A percentile compares a stretch with the other conserved stretches of the same genome.
phyloP scores from a whole-genome alignment of 2,329 filamentous ascomycete genomes.

The Xylariales sp. region DNA sequence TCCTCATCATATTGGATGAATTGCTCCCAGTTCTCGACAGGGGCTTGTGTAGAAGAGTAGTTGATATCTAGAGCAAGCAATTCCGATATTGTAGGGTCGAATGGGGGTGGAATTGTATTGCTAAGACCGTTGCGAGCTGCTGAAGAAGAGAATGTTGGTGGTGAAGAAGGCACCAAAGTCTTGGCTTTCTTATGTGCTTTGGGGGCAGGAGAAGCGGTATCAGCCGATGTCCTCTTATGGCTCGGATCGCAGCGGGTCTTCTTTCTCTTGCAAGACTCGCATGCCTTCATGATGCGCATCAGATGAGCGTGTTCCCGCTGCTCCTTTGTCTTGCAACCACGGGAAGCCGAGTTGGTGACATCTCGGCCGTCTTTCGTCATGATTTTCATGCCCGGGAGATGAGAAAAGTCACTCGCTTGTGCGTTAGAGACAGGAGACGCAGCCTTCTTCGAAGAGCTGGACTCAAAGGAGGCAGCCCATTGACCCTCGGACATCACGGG shows the following conservation, averaged over 20 bases:
- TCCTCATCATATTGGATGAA: slow-evolving; percentile 41
- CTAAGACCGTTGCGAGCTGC: slow-evolving; percentile 12
- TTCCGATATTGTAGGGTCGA: slow-evolving; percentile 11
- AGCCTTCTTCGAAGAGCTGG: slow-evolving; percentile 22
- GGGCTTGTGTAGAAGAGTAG: slow-evolving; percentile 14
- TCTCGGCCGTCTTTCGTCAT: slow-evolving; percentile 60
- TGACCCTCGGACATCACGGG: slow-evolving; percentile 43
- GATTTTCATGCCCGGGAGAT: slow-evolving; percentile 61
- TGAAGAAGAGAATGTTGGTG: too few relatives aligned
- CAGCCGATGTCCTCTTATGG: slow-evolving; percentile 43
- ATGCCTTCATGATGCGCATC: slow-evolving; percentile 66
- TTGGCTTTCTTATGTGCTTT: slow-evolving; percentile 39
- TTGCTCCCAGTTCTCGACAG: slow-evolving; percentile 37
- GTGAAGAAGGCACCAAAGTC: slow-evolving; percentile 21
- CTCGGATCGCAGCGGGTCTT: slow-evolving; percentile 60
- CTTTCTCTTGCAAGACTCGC: slow-evolving; percentile 57
- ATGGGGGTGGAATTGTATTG: slow-evolving; percentile 10
- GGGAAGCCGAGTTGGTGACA: slow-evolving; percentile 57
- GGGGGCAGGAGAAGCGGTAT: slow-evolving; percentile 22
- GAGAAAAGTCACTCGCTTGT: slow-evolving; percentile 39
- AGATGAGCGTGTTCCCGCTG: slow-evolving; percentile 63
- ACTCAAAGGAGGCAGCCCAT: slow-evolving; percentile 30
- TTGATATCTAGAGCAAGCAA: slow-evolving; percentile 14
- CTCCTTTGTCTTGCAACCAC: slow-evolving; percentile 63
- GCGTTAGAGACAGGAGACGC: slow-evolving; percentile 12